Evolutionary conservation across 257 asterid genomes (phyloP), one percentile per base, ranked within the genome.

Genomic region (Henckelia pumila): DNA sequence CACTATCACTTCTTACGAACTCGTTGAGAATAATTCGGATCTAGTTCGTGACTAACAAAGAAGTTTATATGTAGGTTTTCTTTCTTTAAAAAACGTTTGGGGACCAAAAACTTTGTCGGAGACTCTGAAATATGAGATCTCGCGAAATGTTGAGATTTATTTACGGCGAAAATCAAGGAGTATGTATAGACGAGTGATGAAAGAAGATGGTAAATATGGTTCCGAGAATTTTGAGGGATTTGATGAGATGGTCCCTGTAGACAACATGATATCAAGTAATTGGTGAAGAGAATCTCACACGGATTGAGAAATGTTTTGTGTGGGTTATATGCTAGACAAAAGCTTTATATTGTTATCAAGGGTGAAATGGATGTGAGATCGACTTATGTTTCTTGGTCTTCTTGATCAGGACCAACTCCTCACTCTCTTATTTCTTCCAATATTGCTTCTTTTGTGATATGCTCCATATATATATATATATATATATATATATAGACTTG

Each of bases 321-420:
- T 75, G 81, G 77, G 85, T 76, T 76, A 70, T 69, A 67, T 76
- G 75, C 55, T 50, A 30, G 77, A 71, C 81, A 82, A 35, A 35
- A 44, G 65, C 32, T 66, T 35, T 35, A 35, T 10, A 35, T 71
- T 74, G 59, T 61, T 60, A n/a, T 58, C 50, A 63, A 35, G 69
- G 17, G 71, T 61, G 71, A 67, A 56, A 35, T 75, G 30, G 79
- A 83, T 60, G 50, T 74, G 85, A 85, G 62, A 72, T 40, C 11
- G 85, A 77, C 83, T 6, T 52, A 16, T 63, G 78, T 67, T 69
- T 69, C 19, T 69, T 68, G 74, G 79, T 76, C 69, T 69, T 52
- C 64, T 13, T 37, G 4, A 65, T 52, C 49, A 23, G 73, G 35
- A 73, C 73, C 76, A 73, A 24, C 26, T 52, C 33, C 35, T 67